Evolutionary conservation across 495 filamentous ascomycete genomes (phyloP).

Genomic region (Jackrogersella minutella): DNA sequence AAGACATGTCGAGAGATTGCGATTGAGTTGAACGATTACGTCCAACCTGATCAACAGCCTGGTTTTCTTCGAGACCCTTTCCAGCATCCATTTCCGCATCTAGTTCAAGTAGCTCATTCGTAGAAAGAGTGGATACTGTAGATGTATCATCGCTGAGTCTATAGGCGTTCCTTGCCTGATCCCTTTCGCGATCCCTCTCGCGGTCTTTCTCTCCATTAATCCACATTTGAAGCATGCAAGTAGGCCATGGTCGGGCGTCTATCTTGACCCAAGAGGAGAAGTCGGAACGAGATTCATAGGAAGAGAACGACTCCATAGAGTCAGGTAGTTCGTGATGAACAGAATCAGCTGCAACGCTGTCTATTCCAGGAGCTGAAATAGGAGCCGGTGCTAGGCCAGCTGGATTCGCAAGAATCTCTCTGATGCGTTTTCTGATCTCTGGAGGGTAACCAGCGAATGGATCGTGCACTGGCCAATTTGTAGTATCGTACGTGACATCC

Average conservation of each 20-base stretch:
- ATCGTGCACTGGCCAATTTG: conserved; percentile 3
- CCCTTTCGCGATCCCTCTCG: too few relatives aligned
- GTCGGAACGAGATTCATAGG: background rate
- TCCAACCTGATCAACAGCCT: too few relatives aligned
- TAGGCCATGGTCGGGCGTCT: conserved; percentile 12
- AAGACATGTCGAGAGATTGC: conserved; percentile 12
- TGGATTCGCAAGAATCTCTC: conserved; percentile 7
- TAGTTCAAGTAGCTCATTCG: background rate
- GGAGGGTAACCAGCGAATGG: conserved; percentile 11
- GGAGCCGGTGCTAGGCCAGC: background rate
- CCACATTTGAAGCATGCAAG: conserved; percentile 2
- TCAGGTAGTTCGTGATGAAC: conserved; percentile 25
- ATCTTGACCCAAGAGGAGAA: conserved; percentile 21
- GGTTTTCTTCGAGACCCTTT: too few relatives aligned
- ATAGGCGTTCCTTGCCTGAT: background rate
- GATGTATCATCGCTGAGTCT: background rate
- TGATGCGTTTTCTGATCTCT: background rate
- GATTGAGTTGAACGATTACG: too few relatives aligned
- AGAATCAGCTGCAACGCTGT: conserved; percentile 7
- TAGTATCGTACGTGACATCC: conserved; percentile 28
- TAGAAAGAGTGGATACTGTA: background rate
- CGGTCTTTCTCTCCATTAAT: conserved; percentile 3
- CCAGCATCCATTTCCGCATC: too few relatives aligned
- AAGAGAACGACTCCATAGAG: conserved; percentile 7
- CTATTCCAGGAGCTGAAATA: too few relatives aligned